phyloP scores from a whole-genome alignment of 108 stramenopile species.

The Nitzschia putrida region DNA sequence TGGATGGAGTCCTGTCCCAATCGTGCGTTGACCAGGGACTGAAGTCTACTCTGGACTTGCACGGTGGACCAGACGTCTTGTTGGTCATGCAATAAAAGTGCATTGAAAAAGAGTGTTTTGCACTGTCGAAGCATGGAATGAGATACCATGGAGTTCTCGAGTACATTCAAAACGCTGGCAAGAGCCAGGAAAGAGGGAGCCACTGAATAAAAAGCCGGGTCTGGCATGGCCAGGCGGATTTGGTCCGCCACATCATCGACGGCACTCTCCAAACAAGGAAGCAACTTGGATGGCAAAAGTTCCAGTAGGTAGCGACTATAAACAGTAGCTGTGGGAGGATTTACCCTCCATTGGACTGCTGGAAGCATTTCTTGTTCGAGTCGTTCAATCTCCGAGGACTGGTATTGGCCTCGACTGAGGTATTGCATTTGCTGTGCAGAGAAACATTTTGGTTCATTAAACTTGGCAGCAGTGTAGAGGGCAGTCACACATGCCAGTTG shows the following conservation, averaged over 20 bases:
- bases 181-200: not conserved
- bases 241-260: not conserved
- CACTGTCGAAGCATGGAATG: not conserved
- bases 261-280: conserved; percentile 4
- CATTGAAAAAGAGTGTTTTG: not conserved
- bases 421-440: conserved; percentile 53
- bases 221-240: not conserved
- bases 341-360: conserved; percentile 50
- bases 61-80: too few species aligned
- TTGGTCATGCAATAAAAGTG: not conserved
- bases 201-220: not conserved
- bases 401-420: conserved; percentile 59
- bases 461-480: conserved; percentile 75
- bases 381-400: conserved; percentile 41
- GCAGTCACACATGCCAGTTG: conserved; percentile 70
- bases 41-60: too few species aligned
- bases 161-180: conserved; percentile 8
- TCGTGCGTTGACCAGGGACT: too few species aligned
- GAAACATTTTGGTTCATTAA: conserved; percentile 56
- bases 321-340: conserved; percentile 42
- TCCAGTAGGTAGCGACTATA: conserved; percentile 4
- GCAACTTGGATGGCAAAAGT: conserved; percentile 1
- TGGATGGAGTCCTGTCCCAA: too few species aligned
- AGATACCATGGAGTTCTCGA: conserved; percentile 2
- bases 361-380: conserved; percentile 51